Conservation (phyloP, 2,329 filamentous ascomycete genomes). For the Colletotrichum incanum region DNA sequence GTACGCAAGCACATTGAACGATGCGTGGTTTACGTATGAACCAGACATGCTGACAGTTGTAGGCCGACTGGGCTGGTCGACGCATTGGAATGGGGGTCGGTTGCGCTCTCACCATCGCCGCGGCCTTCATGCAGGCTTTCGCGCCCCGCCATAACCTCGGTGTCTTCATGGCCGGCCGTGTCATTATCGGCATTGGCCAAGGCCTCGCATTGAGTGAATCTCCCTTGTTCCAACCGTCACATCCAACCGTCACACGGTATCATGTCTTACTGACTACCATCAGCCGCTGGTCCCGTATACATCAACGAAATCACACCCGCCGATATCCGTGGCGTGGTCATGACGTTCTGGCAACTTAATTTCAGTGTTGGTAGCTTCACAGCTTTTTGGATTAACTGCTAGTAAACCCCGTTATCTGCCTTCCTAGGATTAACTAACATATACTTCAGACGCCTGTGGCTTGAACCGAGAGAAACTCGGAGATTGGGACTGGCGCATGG, state of each 20-base stretch:
- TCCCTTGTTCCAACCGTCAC: not conserved
- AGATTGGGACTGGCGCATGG: conserved; percentile 81
- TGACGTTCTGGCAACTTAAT: conserved; percentile 80
- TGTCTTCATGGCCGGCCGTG: conserved; percentile 75
- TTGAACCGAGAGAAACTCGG: conserved; percentile 70
- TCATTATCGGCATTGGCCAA: conserved; percentile 76
- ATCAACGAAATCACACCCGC: conserved; percentile 78
- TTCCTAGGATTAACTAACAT: not conserved
- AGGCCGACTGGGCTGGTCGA: conserved; percentile 71
- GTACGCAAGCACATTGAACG: conserved; percentile 50
- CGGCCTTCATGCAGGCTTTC: conserved; percentile 77
- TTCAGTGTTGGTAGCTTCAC: conserved; percentile 78
- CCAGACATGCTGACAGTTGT: not conserved
- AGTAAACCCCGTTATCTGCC: conserved; percentile 48
- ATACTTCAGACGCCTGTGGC: conserved; percentile 64
- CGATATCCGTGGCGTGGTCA: conserved; percentile 76
- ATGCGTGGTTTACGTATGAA: too few relatives aligned
- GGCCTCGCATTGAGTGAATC: conserved; percentile 69
- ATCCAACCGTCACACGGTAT: not conserved
- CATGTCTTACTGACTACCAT: not conserved
- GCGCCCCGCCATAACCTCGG: conserved; percentile 70
- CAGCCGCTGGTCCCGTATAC: conserved; percentile 78
- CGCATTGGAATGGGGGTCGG: conserved; percentile 74
- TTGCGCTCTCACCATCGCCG: conserved; percentile 72
- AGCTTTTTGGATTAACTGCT: conserved; percentile 71